These are phyloP conservation scores for Talaromyces marneffei DNA, from an alignment of 2,329 filamentous ascomycete genomes.

Conservation along the genomic window DNA sequence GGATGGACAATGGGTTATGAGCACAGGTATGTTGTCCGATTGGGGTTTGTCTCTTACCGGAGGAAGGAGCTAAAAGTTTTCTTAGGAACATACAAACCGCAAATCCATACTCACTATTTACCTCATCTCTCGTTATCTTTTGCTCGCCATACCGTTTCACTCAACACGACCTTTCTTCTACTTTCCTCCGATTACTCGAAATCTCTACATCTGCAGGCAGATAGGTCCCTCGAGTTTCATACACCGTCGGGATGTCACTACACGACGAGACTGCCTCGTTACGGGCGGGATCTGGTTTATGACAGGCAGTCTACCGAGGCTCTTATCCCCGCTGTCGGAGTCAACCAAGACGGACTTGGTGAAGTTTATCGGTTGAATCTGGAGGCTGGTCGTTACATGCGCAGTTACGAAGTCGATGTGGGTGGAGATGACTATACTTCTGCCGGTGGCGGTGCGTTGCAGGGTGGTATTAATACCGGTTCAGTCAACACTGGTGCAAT, in stretches of 20 bases:
- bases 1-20: slow-evolving; percentile 97
- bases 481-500: slow-evolving; percentile 82
- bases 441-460: slow-evolving; percentile 65
- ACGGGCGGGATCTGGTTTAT: slow-evolving; percentile 84
- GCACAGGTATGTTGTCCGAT: slow-evolving; percentile 56
- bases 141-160: slow-evolving; percentile 79
- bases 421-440: slow-evolving; percentile 70
- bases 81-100: slow-evolving; percentile 62
- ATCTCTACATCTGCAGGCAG: slow-evolving; percentile 85
- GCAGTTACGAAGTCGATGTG: slow-evolving; percentile 84
- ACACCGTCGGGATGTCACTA: slow-evolving; percentile 84
- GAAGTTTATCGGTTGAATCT: slow-evolving; percentile 92
- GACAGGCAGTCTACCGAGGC: slow-evolving; percentile 77
- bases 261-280: slow-evolving; percentile 80
- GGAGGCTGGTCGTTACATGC: slow-evolving; percentile 89
- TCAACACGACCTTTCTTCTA: slow-evolving; percentile 87
- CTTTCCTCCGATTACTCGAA: slow-evolving; percentile 90
- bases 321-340: slow-evolving; percentile 77
- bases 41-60: not conserved
- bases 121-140: slow-evolving; percentile 91
- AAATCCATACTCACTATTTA: slow-evolving; percentile 94
- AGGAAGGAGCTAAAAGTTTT: not conserved
- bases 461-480: slow-evolving; percentile 79
- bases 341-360: slow-evolving; percentile 77
- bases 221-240: slow-evolving; percentile 88